Base-by-base conservation (phyloP, 116 monocot genomes). In the Zostera marina region DNA sequence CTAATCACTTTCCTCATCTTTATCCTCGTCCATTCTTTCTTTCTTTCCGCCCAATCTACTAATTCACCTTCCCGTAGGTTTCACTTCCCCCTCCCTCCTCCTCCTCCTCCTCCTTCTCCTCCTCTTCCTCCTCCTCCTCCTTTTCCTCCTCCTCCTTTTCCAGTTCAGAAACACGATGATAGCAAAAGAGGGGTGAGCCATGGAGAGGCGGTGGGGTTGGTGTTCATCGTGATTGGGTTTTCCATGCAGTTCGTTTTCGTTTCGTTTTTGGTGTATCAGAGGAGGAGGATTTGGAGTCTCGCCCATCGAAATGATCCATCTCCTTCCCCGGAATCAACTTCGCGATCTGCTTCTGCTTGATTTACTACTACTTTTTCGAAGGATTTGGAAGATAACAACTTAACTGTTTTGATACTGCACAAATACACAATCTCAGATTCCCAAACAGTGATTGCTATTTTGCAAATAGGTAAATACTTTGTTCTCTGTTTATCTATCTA, bases 201-300 rank as follows among this genome's bases (percentile, higher is more conserved):
- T 2, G 62, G 49, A 20, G 11, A 62, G 38, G 51, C 20, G 32
- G 38, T 62, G 14, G 62, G 62, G 10, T 19, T 62, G 17, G 3
- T 51, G 12, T 62, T 62, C 26, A 19, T 62, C 3, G 62, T 12
- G 8, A 19, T 48, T 8, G 62, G 40, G 4, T 7, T 51, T 4
- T 47, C 19, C 38, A 22, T 62, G 20, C 62, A 62, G 62, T 14
- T 62, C 21, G 32, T 49, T 16, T 48, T 62, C 5, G 62, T 15
- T 32, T 39, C 49, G 47, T 39, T 51, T 25, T 38, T 62, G 47
- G 11, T 47, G 22, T 49, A 38, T 38, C 48, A 62, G 49, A 15
- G 62, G 38, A 39, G 62, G 49, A 47, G 19, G 49, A 61, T 61
- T 32, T 0, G 32, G 32, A 32, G 32, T 32, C 5, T 32, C 5